Base-by-base conservation (phyloP, 2,329 filamentous ascomycete species). In the Rasamsonia emersonii region DNA sequence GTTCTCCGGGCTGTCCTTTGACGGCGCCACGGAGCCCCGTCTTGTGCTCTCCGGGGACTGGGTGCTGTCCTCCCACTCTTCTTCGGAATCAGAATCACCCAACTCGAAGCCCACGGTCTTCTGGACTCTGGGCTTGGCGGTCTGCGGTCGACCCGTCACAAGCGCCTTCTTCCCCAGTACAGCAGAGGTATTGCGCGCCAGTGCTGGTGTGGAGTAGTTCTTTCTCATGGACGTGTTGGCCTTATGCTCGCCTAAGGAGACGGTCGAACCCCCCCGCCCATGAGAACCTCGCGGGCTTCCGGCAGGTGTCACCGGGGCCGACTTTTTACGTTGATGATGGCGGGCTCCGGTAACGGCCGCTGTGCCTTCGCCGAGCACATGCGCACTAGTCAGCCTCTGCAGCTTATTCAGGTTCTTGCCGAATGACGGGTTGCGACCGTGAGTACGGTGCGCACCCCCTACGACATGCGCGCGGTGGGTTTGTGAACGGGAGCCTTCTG, bases 41-140 rank as follows among this genome's bases (percentile, higher is more conserved):
- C 64, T 51, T 9, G 63, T 67, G 37, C 62, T 62, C 40, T 64
- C 61, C 18, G 64, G 62, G 11, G 64, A 67, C 39, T 64, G 59
- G 14, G 63, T 65, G 16, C 61, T 64, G 44, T 67, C 62, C 39
- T 66, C 63, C 63, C 64, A 67, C 40, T 66, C 64, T 37, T 49
- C 60, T 38, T 66, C 63, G 39, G 63, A 59, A 33, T 55, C 58
- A 10, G 61, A 58, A 35, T 59, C 60, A 4, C 52, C 64, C 23
- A 67, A 43, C 37, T 66, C 59, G 40, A 67, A 67, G 10, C 64
- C 62, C 32, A 65, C 61, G n/a, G 58, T 53, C 42, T 65, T 65
- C 50, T 63, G 62, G 20, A 42, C 36, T 44, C 56, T 58, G 20
- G 54, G 54, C n/a, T 50, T 45, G 31, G 54, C 57, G 11, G 51